Conservation (phyloP, 345 rosid species). For the Mallotus nudiflorus region DNA sequence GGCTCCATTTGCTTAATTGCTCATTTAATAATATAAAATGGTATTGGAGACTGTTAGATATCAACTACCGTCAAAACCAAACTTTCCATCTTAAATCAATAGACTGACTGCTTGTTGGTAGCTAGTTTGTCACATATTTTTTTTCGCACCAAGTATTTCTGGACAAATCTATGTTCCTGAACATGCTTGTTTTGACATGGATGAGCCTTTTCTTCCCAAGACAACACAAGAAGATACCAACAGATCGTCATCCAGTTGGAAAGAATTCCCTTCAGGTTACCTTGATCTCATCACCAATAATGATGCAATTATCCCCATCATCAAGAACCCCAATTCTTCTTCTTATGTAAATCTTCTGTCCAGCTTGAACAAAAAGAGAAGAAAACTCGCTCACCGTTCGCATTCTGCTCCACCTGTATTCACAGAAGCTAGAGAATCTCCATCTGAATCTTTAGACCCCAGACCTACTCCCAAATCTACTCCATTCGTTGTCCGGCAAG, state of each 20-base stretch:
- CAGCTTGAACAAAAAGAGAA: constrained; percentile 41
- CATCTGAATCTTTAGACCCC: constrained; percentile 26
- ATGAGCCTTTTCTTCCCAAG: constrained; percentile 40
- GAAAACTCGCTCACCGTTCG: constrained; percentile 38
- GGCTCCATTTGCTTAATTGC: no score
- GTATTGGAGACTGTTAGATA: neutral
- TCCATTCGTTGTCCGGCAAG: constrained; percentile 52
- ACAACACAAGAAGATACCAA: constrained; percentile 23
- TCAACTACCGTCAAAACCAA: constrained; percentile 3
- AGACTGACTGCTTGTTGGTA: neutral
- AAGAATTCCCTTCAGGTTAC: constrained; percentile 30
- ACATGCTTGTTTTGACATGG: constrained; percentile 31
- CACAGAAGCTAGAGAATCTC: constrained; percentile 34
- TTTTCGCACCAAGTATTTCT: neutral
- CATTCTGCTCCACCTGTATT: constrained; percentile 62
- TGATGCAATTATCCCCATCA: constrained; percentile 37
- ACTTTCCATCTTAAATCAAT: neutral
- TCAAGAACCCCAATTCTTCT: constrained; percentile 36
- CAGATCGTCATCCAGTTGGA: constrained; percentile 15
- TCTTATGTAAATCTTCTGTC: constrained; percentile 46
- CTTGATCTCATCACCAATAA: constrained; percentile 35
- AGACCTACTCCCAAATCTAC: constrained; percentile 23
- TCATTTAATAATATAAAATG: no score
- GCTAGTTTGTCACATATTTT: neutral
- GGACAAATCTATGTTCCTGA: neutral